Evolutionary conservation across 2,329 filamentous ascomycete species (phyloP).

Genomic region (Aspergillus melleus): DNA sequence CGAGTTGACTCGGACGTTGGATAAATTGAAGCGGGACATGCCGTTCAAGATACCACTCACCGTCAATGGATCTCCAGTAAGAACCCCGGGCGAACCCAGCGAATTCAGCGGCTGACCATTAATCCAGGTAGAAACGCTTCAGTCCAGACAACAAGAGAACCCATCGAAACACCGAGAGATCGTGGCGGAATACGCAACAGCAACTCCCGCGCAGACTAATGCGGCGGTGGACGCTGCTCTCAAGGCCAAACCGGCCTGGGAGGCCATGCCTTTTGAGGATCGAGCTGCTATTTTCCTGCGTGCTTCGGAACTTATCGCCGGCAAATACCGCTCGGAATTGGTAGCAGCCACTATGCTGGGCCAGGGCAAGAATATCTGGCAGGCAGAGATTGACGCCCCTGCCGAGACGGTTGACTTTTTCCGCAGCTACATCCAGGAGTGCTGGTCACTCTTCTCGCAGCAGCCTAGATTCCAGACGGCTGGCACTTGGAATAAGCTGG

Average conservation of each 20-base stretch:
- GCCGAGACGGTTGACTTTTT: slow-evolving; percentile 91
- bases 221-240: slow-evolving; percentile 80
- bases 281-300: slow-evolving; percentile 92
- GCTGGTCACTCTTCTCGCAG: slow-evolving; percentile 81
- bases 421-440: slow-evolving; percentile 86
- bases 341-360: slow-evolving; percentile 95
- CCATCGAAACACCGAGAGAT: slow-evolving; percentile 49
- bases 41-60: slow-evolving; percentile 31
- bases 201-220: slow-evolving; percentile 72
- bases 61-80: slow-evolving; percentile 23
- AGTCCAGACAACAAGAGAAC: slow-evolving; percentile 36
- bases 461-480: slow-evolving; percentile 80
- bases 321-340: slow-evolving; percentile 91
- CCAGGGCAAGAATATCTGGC: slow-evolving; percentile 97
- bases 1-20: slow-evolving; percentile 32
- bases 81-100: background rate
- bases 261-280: slow-evolving; percentile 81
- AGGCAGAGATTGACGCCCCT: slow-evolving; percentile 95
- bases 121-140: slow-evolving; percentile 17
- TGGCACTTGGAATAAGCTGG: slow-evolving; percentile 52
- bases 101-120: background rate
- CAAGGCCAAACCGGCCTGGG: slow-evolving; percentile 82
- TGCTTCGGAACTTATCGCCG: slow-evolving; percentile 83
- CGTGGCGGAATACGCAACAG: slow-evolving; percentile 40
- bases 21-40: slow-evolving; percentile 31